Conservation (phyloP, 73 alveolate species). For the Symbiodinium natans region DNA sequence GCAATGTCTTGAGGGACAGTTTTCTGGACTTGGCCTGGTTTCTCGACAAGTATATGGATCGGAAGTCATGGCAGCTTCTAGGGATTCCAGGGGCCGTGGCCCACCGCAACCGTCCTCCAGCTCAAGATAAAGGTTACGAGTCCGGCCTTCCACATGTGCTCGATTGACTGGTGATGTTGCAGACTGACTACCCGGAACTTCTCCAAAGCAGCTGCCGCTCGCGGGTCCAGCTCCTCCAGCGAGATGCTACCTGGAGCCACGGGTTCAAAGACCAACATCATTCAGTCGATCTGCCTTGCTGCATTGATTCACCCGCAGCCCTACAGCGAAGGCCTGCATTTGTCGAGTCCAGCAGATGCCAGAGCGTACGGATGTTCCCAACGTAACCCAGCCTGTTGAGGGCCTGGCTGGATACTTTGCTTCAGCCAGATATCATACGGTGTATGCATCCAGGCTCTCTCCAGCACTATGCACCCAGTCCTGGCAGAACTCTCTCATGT, state of each 20-base stretch:
- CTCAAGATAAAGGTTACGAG: neutral
- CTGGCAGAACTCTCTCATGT: conserved; percentile 93
- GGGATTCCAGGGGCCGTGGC: no score
- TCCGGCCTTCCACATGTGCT: conserved; percentile 75
- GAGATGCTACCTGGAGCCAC: conserved; percentile 17
- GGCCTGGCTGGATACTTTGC: neutral
- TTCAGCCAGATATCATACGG: neutral
- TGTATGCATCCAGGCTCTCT: neutral
- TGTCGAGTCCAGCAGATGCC: conserved; percentile 76
- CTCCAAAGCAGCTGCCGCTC: conserved; percentile 58
- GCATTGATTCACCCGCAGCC: no score
- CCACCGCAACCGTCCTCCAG: no score
- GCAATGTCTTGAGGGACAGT: no score
- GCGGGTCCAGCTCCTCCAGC: conserved; percentile 29
- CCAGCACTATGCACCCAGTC: neutral
- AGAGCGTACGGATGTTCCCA: conserved; percentile 86
- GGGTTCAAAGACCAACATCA: no score
- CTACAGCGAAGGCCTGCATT: conserved; percentile 34
- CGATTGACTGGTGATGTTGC: conserved; percentile 39
- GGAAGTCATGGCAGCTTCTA: no score
- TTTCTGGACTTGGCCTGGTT: no score
- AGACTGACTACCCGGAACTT: conserved; percentile 62
- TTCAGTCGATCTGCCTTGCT: no score
- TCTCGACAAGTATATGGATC: no score
- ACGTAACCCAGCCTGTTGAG: conserved; percentile 63